A percentile compares a stretch with the other conserved stretches of the same genome.
phyloP scores from a whole-genome alignment of 352 stramenopile species.

The Globisporangium splendens region DNA sequence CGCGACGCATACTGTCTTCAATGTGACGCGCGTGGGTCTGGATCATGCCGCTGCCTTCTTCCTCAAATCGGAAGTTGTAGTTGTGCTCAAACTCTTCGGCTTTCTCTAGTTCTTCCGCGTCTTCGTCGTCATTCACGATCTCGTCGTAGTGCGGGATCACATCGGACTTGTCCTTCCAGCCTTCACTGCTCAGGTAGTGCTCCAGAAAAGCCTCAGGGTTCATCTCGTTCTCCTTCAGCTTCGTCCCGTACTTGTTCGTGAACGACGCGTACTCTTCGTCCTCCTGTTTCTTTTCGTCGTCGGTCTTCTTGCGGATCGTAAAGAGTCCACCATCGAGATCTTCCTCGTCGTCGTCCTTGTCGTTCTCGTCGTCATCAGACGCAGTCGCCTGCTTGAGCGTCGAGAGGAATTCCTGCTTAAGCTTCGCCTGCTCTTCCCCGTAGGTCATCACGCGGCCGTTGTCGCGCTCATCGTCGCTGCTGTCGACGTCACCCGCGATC shows the following conservation, averaged over 20 bases:
- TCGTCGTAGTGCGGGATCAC: slow-evolving; percentile 73
- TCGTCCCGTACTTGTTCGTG: slow-evolving; percentile 59
- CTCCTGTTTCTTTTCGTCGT: slow-evolving; percentile 52
- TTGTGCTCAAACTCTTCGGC: slow-evolving; percentile 97
- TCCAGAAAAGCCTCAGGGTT: slow-evolving; percentile 77
- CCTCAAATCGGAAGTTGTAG: slow-evolving; percentile 99
- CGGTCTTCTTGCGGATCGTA: slow-evolving; percentile 61
- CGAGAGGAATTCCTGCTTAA: slow-evolving; percentile 65
- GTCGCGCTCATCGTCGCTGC: slow-evolving; percentile 72
- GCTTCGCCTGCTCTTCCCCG: slow-evolving; percentile 61
- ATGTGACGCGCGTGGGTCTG: slow-evolving; percentile 81
- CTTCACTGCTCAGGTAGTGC: slow-evolving; percentile 74
- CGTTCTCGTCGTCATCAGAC: slow-evolving; percentile 29
- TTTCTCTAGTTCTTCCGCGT: slow-evolving; percentile 91
- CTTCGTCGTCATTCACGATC: slow-evolving; percentile 86
- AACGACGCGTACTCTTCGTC: slow-evolving; percentile 68
- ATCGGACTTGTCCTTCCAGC: slow-evolving; percentile 80
- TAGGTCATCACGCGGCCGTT: slow-evolving; percentile 52
- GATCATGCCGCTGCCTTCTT: slow-evolving; percentile 88
- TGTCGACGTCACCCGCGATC: slow-evolving; percentile 77
- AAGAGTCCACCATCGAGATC: slow-evolving; percentile 73
- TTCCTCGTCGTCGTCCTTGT: slow-evolving; percentile 37
- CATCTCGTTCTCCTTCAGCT: slow-evolving; percentile 56
- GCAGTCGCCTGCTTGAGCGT: slow-evolving; percentile 29
- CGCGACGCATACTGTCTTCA: slow-evolving; percentile 90